Evolutionary conservation across 495 filamentous ascomycete species (phyloP).

Genomic region (Oidiodendron maius): DNA sequence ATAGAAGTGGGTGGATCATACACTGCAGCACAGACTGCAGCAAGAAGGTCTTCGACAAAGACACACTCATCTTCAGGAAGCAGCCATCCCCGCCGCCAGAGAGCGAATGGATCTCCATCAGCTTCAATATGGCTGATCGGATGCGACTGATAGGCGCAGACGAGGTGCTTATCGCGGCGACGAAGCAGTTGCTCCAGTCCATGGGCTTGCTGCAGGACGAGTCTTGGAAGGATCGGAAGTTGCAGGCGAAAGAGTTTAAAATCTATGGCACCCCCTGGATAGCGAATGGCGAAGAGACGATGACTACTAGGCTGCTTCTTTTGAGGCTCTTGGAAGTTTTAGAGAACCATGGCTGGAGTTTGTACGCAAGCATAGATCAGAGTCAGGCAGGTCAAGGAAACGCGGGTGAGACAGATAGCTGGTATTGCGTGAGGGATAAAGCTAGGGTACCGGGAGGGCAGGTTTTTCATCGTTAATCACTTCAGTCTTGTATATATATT

Average conservation of each 20-base stretch:
- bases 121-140: constrained; percentile 9
- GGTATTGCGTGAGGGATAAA: constrained; percentile 15
- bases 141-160: constrained; percentile 13
- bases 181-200: not conserved
- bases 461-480: constrained; percentile 16
- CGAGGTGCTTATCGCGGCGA: not conserved
- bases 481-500: too few species aligned
- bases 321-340: constrained; percentile 14
- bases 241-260: constrained; percentile 15
- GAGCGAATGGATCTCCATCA: constrained; percentile 15
- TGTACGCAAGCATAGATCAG: constrained; percentile 15
- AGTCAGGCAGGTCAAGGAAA: not conserved
- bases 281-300: constrained; percentile 9
- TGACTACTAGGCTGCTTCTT: constrained; percentile 7
- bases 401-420: constrained; percentile 16
- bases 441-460: constrained; percentile 8
- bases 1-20: constrained; percentile 12
- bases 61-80: constrained; percentile 14
- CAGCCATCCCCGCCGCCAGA: constrained; percentile 8
- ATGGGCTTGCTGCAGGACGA: constrained; percentile 10
- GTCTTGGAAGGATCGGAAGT: constrained; percentile 10
- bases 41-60: constrained; percentile 9
- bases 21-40: constrained; percentile 11
- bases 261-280: constrained; percentile 11
- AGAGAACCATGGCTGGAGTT: constrained; percentile 14